Evolutionary conservation across 805 yeast species (phyloP).

Genomic region (Tetrapisispora fleetii): DNA sequence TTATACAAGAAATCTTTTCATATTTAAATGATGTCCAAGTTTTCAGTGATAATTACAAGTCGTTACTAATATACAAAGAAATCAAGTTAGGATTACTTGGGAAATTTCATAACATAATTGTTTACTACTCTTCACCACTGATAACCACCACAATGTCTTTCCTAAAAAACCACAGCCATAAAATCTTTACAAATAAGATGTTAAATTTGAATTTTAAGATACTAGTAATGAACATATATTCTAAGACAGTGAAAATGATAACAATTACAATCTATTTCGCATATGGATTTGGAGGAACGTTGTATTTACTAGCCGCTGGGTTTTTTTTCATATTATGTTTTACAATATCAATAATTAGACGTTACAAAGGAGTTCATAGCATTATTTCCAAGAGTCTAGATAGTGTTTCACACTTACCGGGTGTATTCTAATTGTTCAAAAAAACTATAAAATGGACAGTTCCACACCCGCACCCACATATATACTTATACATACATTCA

Average conservation of each 20-base stretch:
- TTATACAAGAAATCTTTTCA: slow-evolving; percentile 16
- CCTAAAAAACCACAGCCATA: background rate
- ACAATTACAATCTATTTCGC: slow-evolving; percentile 16
- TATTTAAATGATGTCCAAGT: slow-evolving; percentile 18
- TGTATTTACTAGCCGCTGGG: slow-evolving; percentile 21
- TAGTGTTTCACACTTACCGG: slow-evolving; percentile 9
- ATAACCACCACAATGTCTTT: slow-evolving; percentile 2
- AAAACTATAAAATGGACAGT: too few species aligned
- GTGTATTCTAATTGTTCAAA: slow-evolving; percentile 4
- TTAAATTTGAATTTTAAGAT: background rate
- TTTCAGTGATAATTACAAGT: slow-evolving; percentile 24
- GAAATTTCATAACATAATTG: slow-evolving; percentile 26
- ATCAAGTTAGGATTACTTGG: slow-evolving; percentile 17
- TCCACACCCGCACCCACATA: too few species aligned
- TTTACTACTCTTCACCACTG: slow-evolving; percentile 20
- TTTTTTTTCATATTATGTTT: slow-evolving; percentile 26
- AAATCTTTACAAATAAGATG: background rate
- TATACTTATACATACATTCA: too few species aligned
- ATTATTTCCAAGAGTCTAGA: slow-evolving; percentile 12
- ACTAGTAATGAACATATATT: slow-evolving; percentile 7
- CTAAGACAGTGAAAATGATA: slow-evolving; percentile 11
- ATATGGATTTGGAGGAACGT: slow-evolving; percentile 24
- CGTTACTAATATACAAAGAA: slow-evolving; percentile 9
- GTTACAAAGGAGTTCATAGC: slow-evolving; percentile 19
- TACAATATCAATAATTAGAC: slow-evolving; percentile 17